phyloP scores from a whole-genome alignment of 305 asterid genomes.

The Fraxinus baroniana region DNA sequence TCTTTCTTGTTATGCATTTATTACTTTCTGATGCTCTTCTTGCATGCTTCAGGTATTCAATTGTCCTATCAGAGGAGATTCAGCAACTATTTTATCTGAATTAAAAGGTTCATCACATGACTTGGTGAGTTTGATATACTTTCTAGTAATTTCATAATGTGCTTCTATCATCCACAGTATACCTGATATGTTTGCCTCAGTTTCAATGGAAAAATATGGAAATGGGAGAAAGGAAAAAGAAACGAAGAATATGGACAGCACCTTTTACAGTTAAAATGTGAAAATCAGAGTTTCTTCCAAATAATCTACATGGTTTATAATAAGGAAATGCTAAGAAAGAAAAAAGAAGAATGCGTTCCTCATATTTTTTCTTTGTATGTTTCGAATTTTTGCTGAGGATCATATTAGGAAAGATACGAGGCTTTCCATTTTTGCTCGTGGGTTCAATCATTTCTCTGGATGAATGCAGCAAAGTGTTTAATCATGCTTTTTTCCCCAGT shows the following conservation, averaged over 20 bases:
- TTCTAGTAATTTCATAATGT: neutral
- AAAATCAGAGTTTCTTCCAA: neutral
- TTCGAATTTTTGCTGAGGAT: neutral
- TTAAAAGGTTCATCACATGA: slow-evolving; percentile 88
- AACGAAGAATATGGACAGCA: neutral
- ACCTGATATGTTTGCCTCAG: neutral
- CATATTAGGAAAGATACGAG: neutral
- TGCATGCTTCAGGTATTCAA: slow-evolving; percentile 70
- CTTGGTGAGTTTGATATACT: slow-evolving; percentile 59
- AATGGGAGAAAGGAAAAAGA: neutral
- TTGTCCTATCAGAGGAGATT: slow-evolving; percentile 94
- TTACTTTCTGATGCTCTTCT: slow-evolving; percentile 24
- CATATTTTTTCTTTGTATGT: neutral
- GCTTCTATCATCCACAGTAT: neutral
- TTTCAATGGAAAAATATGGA: neutral
- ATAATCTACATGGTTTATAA: neutral
- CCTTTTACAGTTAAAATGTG: neutral
- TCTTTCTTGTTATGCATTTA: slow-evolving; percentile 15
- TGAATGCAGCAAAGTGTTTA: neutral
- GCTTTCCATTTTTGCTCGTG: neutral
- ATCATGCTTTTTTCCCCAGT: neutral
- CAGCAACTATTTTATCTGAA: slow-evolving; percentile 80
- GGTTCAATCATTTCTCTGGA: neutral
- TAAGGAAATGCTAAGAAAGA: neutral
- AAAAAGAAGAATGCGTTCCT: neutral